These are phyloP conservation scores for Cutaneotrichosporon sp. DNA, from an alignment of 1,284 basidiomycete genomes.

Conservation along the genomic window DNA sequence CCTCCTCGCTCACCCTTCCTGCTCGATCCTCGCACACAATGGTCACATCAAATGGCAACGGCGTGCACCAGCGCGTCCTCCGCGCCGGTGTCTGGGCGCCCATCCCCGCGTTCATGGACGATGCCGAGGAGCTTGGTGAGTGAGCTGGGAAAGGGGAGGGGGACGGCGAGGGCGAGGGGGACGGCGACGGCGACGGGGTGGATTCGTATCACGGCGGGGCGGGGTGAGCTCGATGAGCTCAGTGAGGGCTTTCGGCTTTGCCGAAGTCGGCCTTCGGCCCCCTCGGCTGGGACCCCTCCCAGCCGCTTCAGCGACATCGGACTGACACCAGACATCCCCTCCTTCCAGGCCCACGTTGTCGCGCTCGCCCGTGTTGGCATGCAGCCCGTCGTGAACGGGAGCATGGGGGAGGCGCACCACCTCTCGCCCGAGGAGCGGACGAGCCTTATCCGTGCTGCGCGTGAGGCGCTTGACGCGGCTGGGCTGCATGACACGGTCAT, in stretches of 20 bases:
- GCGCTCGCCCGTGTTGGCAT: slow-evolving; percentile 71
- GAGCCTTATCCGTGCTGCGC: slow-evolving; percentile 67
- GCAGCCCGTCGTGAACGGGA: slow-evolving; percentile 71
- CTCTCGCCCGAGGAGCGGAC: slow-evolving; percentile 72
- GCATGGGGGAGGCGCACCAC: slow-evolving; percentile 66
- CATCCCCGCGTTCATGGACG: slow-evolving; percentile 79
- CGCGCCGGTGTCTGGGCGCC: slow-evolving; percentile 79
- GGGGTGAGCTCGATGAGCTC: too few species aligned
- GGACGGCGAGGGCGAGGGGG: neutral
- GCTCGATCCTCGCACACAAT: slow-evolving; percentile 7
- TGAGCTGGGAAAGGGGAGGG: slow-evolving; percentile 12
- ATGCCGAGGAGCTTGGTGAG: slow-evolving; percentile 78
- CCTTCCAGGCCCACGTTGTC: slow-evolving; percentile 73
- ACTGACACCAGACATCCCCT: slow-evolving; percentile 63
- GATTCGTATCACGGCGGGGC: too few species aligned
- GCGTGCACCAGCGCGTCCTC: slow-evolving; percentile 59
- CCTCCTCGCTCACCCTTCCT: neutral
- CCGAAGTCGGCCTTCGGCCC: too few species aligned
- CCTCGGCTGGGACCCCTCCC: neutral
- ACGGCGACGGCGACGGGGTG: too few species aligned
- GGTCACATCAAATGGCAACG: slow-evolving; percentile 30
- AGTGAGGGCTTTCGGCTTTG: too few species aligned
- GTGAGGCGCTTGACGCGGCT: slow-evolving; percentile 68
- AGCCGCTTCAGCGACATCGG: too few species aligned
- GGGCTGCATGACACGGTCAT: slow-evolving; percentile 66